Conservation (phyloP, 139 green algal genomes). For the Tetratostichococcus sp. region DNA sequence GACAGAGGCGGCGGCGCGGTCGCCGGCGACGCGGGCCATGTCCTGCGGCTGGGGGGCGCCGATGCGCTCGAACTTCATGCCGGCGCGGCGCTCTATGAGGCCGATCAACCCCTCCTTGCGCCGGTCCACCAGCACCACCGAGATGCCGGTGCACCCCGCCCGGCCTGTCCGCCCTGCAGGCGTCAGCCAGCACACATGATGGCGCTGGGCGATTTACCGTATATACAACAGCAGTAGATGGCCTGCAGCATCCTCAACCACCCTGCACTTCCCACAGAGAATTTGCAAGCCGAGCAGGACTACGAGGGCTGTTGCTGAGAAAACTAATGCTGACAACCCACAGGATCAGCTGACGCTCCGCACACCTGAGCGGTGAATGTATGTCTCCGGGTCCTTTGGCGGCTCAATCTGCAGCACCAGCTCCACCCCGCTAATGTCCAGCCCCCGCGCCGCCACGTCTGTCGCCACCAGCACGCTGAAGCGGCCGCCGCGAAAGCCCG, state of each 20-base stretch:
- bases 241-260: too few relatives aligned
- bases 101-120: constrained; percentile 80
- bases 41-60: constrained; percentile 84
- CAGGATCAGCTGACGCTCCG: not conserved
- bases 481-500: constrained; percentile 74
- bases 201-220: too few relatives aligned
- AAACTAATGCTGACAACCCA: too few relatives aligned
- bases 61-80: constrained; percentile 84
- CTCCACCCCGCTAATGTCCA: constrained; percentile 96
- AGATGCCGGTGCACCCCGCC: constrained; percentile 78
- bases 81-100: constrained; percentile 76
- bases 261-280: too few relatives aligned
- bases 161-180: constrained; percentile 78
- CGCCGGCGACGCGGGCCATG: constrained; percentile 75
- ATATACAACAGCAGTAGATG: too few relatives aligned
- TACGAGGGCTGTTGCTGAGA: too few relatives aligned
- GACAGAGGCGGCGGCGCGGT: constrained; percentile 61
- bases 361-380: constrained; percentile 79
- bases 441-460: constrained; percentile 94
- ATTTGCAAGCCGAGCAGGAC: too few relatives aligned
- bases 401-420: constrained; percentile 87
- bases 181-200: too few relatives aligned
- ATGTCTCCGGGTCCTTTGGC: constrained; percentile 85
- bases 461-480: constrained; percentile 97
- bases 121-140: constrained; percentile 72